phyloP scores from a whole-genome alignment of 2,329 filamentous ascomycete genomes.

The Coniochaeta sp. region DNA sequence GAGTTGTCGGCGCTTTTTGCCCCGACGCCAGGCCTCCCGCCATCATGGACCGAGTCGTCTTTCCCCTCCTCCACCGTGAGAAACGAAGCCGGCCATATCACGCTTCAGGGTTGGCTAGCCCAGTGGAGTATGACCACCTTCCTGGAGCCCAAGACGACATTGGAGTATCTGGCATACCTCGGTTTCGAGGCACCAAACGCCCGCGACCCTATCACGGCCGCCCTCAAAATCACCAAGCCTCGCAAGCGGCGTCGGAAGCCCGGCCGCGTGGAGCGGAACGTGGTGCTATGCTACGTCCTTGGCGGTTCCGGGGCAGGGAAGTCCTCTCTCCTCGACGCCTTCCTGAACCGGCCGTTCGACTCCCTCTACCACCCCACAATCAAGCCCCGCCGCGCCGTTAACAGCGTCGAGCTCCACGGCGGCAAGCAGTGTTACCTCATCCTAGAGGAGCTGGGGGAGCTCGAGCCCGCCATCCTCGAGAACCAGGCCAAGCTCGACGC shows the following conservation, averaged over 20 bases:
- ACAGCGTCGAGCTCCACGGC: conserved; percentile 90
- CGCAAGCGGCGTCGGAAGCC: conserved; percentile 77
- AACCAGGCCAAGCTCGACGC: conserved; percentile 85
- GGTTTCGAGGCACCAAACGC: conserved; percentile 79
- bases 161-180: conserved; percentile 93
- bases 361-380: conserved; percentile 86
- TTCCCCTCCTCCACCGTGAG: conserved; percentile 93
- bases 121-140: conserved; percentile 99
- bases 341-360: conserved; percentile 82
- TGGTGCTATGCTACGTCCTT: conserved; percentile 87
- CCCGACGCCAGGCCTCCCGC: conserved; percentile 82
- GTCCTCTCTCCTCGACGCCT: conserved; percentile 82
- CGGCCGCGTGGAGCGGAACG: conserved; percentile 85
- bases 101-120: conserved; percentile 92
- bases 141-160: conserved; percentile 85
- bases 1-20: conserved; percentile 85
- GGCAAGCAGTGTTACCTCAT: conserved; percentile 98
- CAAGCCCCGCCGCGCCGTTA: conserved; percentile 86
- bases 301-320: conserved; percentile 85
- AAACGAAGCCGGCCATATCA: conserved; percentile 92
- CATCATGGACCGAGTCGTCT: conserved; percentile 78
- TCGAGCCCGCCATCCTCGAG: conserved; percentile 91
- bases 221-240: conserved; percentile 86
- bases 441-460: conserved; percentile 85
- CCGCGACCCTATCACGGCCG: conserved; percentile 72